phyloP scores from a whole-genome alignment of 352 stramenopile species.

The Globisporangium recalcitrans region DNA sequence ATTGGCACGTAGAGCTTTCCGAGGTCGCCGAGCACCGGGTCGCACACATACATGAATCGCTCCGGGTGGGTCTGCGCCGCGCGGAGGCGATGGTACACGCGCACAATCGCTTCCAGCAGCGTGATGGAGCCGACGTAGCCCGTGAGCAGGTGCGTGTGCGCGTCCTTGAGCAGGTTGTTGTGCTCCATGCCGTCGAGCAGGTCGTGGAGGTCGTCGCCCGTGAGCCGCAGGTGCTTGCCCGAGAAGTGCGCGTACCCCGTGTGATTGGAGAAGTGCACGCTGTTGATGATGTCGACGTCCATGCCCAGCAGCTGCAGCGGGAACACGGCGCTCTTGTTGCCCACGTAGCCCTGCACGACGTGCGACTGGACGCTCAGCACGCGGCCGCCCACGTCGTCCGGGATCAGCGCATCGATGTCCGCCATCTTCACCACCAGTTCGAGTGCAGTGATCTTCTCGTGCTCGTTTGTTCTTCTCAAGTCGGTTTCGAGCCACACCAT shows the following conservation, averaged over 20 bases:
- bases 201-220: slow-evolving; percentile 68
- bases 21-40: slow-evolving; percentile 80
- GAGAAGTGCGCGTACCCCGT: slow-evolving; percentile 76
- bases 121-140: slow-evolving; percentile 73
- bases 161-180: slow-evolving; percentile 61
- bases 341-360: slow-evolving; percentile 84
- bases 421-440: background rate
- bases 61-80: slow-evolving; percentile 44
- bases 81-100: slow-evolving; percentile 51
- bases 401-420: slow-evolving; percentile 11
- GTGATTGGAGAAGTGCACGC: slow-evolving; percentile 87
- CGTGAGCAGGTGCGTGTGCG: slow-evolving; percentile 78
- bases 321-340: slow-evolving; percentile 85
- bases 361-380: slow-evolving; percentile 88
- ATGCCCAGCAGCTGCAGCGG: slow-evolving; percentile 78
- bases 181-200: slow-evolving; percentile 72
- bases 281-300: slow-evolving; percentile 87
- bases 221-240: slow-evolving; percentile 64
- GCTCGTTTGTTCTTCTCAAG: background rate
- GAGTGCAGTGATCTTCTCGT: background rate
- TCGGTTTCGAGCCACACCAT: background rate
- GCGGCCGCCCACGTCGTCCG: slow-evolving; percentile 37
- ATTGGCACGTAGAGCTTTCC: slow-evolving; percentile 76
- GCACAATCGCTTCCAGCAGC: slow-evolving; percentile 66
- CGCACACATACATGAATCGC: slow-evolving; percentile 71